These are phyloP conservation scores for Pulveroboletus frians DNA, from an alignment of 768 basidiomycete genomes.

Conservation along the genomic window DNA sequence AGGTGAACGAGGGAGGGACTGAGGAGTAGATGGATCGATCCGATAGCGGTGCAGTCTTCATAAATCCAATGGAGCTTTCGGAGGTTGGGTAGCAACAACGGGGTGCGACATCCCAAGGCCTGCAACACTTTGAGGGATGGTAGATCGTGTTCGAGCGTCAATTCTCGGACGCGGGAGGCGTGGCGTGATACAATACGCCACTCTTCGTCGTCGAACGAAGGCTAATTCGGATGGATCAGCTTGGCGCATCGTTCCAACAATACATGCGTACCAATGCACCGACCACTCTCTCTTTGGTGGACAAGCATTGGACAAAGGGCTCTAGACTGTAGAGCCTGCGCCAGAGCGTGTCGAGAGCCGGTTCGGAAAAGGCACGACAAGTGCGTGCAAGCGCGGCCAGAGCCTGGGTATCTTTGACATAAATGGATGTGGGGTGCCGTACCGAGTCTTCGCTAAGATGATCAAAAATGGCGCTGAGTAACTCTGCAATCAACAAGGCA, in stretches of 20 bases:
- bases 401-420: neutral
- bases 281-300: neutral
- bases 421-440: neutral
- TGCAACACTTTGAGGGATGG: constrained; percentile 2
- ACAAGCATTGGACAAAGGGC: constrained; percentile 7
- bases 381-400: constrained; percentile 12
- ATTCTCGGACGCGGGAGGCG: constrained; percentile 7
- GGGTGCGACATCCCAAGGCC: neutral
- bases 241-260: neutral
- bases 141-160: neutral
- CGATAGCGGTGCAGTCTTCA: neutral
- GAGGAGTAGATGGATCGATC: constrained; percentile 7
- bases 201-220: constrained; percentile 1
- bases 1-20: constrained; percentile 7
- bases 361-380: constrained; percentile 10
- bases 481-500: constrained; percentile 2
- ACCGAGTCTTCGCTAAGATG: neutral
- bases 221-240: neutral
- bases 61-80: neutral
- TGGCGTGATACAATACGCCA: constrained; percentile 4
- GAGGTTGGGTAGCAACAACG: constrained; percentile 11
- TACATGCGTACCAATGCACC: neutral
- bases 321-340: constrained; percentile 4
- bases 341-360: constrained; percentile 16
- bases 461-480: neutral